A percentile compares a stretch with the other conserved stretches of the same genome.
These are phyloP conservation scores for Mortierella hygrophila DNA, from an alignment of 192 early-diverging fungal genomes.

Conservation along the genomic window DNA sequence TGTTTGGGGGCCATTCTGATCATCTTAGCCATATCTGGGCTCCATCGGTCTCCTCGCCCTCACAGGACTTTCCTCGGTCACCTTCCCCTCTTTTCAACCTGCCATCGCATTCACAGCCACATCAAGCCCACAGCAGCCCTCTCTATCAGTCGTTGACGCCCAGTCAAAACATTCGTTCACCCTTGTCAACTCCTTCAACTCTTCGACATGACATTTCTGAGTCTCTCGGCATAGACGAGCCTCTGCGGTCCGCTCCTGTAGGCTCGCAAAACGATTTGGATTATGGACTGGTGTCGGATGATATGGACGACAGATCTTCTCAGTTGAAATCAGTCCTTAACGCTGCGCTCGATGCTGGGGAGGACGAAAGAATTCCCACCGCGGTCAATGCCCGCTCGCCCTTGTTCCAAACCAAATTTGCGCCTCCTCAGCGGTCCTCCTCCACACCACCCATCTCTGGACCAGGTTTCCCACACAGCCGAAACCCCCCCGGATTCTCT, in stretches of 20 bases:
- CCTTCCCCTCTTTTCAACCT: constrained; percentile 12
- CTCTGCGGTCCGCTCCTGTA: not conserved
- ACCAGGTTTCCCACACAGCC: not conserved
- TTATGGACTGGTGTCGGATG: constrained; percentile 4
- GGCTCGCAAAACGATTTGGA: not conserved
- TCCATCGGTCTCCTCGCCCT: constrained; percentile 5
- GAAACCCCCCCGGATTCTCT: constrained; percentile 10
- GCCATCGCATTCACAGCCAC: not conserved
- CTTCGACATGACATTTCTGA: constrained; percentile 34
- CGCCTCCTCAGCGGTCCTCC: constrained; percentile 34
- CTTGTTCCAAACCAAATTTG: constrained; percentile 36
- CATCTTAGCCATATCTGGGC: constrained; percentile 28
- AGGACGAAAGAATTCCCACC: constrained; percentile 29
- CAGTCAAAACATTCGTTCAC: constrained; percentile 22
- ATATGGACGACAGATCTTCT: constrained; percentile 27
- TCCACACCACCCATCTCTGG: constrained; percentile 29
- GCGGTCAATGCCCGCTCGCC: constrained; percentile 18
- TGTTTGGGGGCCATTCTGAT: constrained; percentile 24
- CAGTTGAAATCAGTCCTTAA: constrained; percentile 38
- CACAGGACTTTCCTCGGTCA: constrained; percentile 21
- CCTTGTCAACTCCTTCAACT: constrained; percentile 18
- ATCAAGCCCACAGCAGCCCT: constrained; percentile 11
- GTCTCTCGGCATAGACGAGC: constrained; percentile 1
- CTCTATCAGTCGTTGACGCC: constrained; percentile 26
- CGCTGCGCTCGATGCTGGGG: constrained; percentile 27